A percentile compares a stretch with the other conserved stretches of the same genome.
Evolutionary conservation across 768 basidiomycete species (phyloP).

Genomic region (Xerocomus spinulosus): DNA sequence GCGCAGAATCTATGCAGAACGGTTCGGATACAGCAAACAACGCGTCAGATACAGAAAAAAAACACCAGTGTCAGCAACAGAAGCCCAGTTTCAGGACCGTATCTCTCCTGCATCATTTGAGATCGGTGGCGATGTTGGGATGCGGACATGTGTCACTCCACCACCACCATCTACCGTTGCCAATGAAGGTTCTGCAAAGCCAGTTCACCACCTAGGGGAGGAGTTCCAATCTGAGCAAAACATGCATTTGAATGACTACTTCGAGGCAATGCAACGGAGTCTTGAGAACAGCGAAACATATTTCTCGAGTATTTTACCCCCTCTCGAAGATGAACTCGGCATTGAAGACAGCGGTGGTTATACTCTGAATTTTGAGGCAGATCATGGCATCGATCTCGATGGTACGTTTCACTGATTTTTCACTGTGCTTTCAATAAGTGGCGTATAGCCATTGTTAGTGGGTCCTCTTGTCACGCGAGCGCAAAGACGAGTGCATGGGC

Average conservation of each 20-base stretch:
- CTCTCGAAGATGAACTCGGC: slow-evolving; percentile 8
- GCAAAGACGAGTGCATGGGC: not conserved
- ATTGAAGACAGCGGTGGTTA: not conserved
- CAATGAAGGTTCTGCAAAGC: not conserved
- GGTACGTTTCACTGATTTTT: not conserved
- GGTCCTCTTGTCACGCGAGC: not conserved
- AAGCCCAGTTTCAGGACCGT: too few relatives aligned
- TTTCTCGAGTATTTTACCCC: slow-evolving; percentile 1
- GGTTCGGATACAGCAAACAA: too few relatives aligned
- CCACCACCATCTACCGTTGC: not conserved
- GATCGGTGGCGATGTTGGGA: too few relatives aligned
- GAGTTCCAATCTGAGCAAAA: slow-evolving; percentile 4
- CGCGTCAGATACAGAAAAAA: not conserved
- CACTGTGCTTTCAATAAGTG: not conserved
- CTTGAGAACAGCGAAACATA: not conserved
- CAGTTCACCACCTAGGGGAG: slow-evolving; percentile 5
- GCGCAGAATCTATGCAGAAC: not conserved
- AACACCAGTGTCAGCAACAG: too few relatives aligned
- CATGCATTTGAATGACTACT: slow-evolving; percentile 4
- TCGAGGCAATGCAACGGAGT: slow-evolving; percentile 6
- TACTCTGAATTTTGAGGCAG: not conserved
- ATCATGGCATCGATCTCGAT: slow-evolving; percentile 2
- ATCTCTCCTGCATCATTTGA: too few relatives aligned
- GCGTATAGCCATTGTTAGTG: not conserved
- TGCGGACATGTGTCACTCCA: too few relatives aligned